phyloP scores from a whole-genome alignment of 257 asterid genomes.

The Solanum appendiculatum region DNA sequence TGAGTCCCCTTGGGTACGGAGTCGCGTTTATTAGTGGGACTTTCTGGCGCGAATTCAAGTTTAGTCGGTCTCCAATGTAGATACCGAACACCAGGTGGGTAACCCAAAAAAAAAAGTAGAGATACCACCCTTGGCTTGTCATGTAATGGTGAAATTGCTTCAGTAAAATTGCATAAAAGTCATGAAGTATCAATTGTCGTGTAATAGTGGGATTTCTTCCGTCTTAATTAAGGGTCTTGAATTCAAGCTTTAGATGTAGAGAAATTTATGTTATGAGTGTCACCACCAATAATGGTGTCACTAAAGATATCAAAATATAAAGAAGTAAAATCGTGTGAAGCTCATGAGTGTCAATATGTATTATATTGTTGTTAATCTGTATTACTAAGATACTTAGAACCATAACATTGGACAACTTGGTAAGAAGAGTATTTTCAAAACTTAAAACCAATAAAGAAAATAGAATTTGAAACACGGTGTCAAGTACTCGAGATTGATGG shows the following conservation, averaged over 20 bases:
- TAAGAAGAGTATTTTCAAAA: no score
- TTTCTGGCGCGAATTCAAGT: no score
- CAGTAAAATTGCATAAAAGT: background rate
- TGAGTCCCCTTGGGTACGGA: no score
- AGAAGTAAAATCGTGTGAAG: no score
- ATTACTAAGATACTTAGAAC: background rate
- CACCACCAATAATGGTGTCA: no score
- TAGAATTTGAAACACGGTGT: background rate
- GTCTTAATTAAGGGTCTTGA: background rate
- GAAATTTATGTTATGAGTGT: background rate
- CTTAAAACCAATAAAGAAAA: background rate
- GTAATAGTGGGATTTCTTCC: background rate
- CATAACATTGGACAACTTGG: background rate
- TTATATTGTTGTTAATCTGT: background rate
- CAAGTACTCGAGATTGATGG: background rate
- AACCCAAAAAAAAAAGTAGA: no score
- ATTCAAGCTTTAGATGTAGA: background rate
- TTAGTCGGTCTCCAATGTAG: no score
- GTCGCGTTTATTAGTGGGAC: no score
- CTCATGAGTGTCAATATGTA: background rate
- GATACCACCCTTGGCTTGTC: no score
- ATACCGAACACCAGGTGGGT: no score
- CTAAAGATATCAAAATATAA: no score
- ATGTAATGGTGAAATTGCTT: background rate
- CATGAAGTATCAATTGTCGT: no score